Evolutionary conservation across 106 monocot genomes (phyloP), one percentile per base, ranked within the genome.

Genomic region (Agapanthus africanus): DNA sequence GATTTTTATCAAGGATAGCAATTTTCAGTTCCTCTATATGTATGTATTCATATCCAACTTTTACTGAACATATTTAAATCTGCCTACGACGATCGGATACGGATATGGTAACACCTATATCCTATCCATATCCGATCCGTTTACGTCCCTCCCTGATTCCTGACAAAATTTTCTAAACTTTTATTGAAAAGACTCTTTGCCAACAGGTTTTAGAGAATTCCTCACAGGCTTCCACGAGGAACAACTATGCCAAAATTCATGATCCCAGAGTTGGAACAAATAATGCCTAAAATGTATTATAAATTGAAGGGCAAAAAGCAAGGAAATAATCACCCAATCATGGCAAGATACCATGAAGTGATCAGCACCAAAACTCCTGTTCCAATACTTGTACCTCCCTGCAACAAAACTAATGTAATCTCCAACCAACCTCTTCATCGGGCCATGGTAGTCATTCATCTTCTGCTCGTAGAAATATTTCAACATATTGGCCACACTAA

Each of bases 301-400:
- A 61, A 33, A 61, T 10, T 61, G 28, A 63, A 36, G 62, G 18
- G 36, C 36, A 1, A 0, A 15, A 19, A 11, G 22, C 7, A 38
- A 70, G n/a, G n/a, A n/a, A n/a, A n/a, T 47, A 46, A n/a, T 69
- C 74, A 85, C 84, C 85, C 85, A 85, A 47, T 91, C 91, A 63
- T 91, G 87, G 69, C 91, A 91, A 1, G 91, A 80, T 21, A 83
- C 82, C 70, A 91, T 80, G 78, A 91, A 85, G 51, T 91, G 91
- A 62, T 91, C 91, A 0, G 87, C 85, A 0, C 91, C 91, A 11
- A 50, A 37, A 59, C 73, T 85, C 30, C 87, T 47, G 50, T 87
- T 84, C 91, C 91, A 91, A 68, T 75, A 87, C 0, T 68, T 73
- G 40, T 91, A 54, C 30, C 74, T 87, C 4, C 5, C 32, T 0